Percentiles rank a stretch among this genome's conserved stretches.
Evolutionary conservation across 306 rosid genomes (phyloP).

Genomic region (Ochetophila trinervis): DNA sequence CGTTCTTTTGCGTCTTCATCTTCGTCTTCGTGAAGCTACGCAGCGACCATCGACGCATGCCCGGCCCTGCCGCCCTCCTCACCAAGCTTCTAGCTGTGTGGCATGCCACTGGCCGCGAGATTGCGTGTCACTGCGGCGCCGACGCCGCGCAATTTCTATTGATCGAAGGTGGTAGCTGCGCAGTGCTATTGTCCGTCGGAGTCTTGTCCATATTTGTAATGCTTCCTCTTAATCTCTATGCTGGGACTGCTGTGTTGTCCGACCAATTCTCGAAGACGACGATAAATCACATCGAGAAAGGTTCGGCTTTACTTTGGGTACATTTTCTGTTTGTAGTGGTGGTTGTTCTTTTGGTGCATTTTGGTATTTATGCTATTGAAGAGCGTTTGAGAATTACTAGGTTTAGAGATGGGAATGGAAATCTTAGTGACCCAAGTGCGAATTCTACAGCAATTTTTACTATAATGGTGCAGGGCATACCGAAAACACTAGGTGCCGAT

Average conservation of each 20-base stretch:
- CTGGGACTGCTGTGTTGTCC: slow-evolving; percentile 51
- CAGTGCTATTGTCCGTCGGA: slow-evolving; percentile 51
- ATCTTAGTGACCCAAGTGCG: slow-evolving; percentile 58
- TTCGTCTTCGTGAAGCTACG: slow-evolving; percentile 90
- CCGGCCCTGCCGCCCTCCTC: slow-evolving; percentile 70
- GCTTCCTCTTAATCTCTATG: slow-evolving; percentile 77
- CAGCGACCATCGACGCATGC: slow-evolving; percentile 91
- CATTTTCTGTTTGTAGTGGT: slow-evolving; percentile 68
- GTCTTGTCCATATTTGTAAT: slow-evolving; percentile 43
- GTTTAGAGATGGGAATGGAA: slow-evolving; percentile 85
- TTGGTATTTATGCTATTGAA: slow-evolving; percentile 66
- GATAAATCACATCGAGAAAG: slow-evolving; percentile 70
- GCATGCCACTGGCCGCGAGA: slow-evolving; percentile 84
- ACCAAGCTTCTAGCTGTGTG: slow-evolving; percentile 90
- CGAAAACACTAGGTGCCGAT: slow-evolving; percentile 65
- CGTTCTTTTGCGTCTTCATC: slow-evolving; percentile 63
- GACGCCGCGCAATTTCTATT: slow-evolving; percentile 94
- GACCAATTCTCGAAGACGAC: slow-evolving; percentile 88
- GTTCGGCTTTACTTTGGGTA: slow-evolving; percentile 81
- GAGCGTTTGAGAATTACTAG: slow-evolving; percentile 68
- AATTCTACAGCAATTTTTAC: slow-evolving; percentile 85
- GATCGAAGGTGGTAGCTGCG: slow-evolving; percentile 92
- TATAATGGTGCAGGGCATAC: slow-evolving; percentile 91
- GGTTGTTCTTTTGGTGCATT: slow-evolving; percentile 66
- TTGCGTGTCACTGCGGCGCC: slow-evolving; percentile 88